A percentile compares a stretch with the other conserved stretches of the same genome.
These are phyloP conservation scores for Clavaria fumosa DNA, from an alignment of 768 basidiomycete species.

Conservation along the genomic window DNA sequence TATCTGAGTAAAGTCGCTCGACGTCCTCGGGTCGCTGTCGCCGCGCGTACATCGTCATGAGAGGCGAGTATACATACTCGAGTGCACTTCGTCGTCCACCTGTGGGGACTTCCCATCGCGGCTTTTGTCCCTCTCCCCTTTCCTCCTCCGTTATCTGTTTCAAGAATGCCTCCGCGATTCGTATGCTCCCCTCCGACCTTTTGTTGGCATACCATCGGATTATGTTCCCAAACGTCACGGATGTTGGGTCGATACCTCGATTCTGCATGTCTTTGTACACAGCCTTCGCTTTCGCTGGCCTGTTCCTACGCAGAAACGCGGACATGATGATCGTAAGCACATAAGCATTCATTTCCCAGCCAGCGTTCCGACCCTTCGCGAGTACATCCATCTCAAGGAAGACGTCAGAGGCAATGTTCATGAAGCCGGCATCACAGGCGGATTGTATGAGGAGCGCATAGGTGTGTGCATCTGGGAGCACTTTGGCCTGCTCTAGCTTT, in stretches of 20 bases:
- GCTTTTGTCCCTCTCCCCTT: conserved; percentile 17
- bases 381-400: conserved; percentile 50
- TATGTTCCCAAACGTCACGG: conserved; percentile 55
- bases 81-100: conserved; percentile 29
- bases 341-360: conserved; percentile 35
- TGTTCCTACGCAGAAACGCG: conserved; percentile 44
- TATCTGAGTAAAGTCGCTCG: conserved; percentile 36
- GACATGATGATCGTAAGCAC: conserved; percentile 63
- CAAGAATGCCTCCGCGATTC: conserved; percentile 54
- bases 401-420: conserved; percentile 50
- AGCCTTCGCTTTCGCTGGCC: conserved; percentile 38
- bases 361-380: conserved; percentile 21
- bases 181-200: conserved; percentile 31
- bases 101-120: conserved; percentile 24
- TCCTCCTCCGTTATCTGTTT: conserved; percentile 28
- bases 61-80: conserved; percentile 43
- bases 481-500: conserved; percentile 30
- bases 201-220: conserved; percentile 44
- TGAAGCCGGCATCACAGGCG: conserved; percentile 55
- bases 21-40: conserved; percentile 34
- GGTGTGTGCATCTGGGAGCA: conserved; percentile 45
- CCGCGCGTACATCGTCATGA: conserved; percentile 37
- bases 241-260: conserved; percentile 48
- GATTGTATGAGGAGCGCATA: conserved; percentile 69
- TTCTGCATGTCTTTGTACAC: conserved; percentile 59